Evolutionary conservation across 169 alveolate species (phyloP).

Genomic region (Plasmodium inui): DNA sequence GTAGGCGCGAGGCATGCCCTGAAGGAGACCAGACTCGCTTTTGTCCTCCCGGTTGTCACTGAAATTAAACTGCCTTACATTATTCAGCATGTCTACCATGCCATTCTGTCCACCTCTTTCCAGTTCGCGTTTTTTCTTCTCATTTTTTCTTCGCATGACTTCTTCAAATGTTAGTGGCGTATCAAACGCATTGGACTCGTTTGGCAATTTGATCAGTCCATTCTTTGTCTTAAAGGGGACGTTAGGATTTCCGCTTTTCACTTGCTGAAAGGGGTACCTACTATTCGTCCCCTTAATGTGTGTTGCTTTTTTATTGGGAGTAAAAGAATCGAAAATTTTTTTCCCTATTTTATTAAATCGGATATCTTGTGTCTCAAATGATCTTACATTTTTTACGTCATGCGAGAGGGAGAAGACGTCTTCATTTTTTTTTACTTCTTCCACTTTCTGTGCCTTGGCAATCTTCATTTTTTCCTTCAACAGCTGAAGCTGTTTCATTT

Average conservation of each 20-base stretch:
- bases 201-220: not conserved
- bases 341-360: conserved; percentile 61
- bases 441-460: conserved; percentile 66
- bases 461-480: conserved; percentile 70
- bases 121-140: conserved; percentile 33
- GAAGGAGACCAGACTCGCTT: not conserved
- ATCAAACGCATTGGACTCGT: conserved; percentile 48
- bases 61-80: not conserved
- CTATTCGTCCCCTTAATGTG: conserved; percentile 9
- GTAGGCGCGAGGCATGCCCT: not conserved
- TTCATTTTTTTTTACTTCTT: conserved; percentile 55
- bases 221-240: conserved; percentile 27
- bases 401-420: conserved; percentile 5
- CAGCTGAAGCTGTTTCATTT: conserved; percentile 75
- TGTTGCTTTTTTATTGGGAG: conserved; percentile 20
- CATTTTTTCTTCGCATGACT: conserved; percentile 76
- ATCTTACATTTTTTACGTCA: conserved; percentile 37
- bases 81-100: not conserved
- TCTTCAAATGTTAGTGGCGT: conserved; percentile 74
- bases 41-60: not conserved
- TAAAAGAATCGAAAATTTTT: conserved; percentile 45
- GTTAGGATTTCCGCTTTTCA: conserved; percentile 7
- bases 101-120: conserved; percentile 17
- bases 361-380: conserved; percentile 52
- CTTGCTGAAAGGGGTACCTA: conserved; percentile 41